Conservation (phyloP, 768 basidiomycete genomes). For the Macrolepiota albuminosa region DNA sequence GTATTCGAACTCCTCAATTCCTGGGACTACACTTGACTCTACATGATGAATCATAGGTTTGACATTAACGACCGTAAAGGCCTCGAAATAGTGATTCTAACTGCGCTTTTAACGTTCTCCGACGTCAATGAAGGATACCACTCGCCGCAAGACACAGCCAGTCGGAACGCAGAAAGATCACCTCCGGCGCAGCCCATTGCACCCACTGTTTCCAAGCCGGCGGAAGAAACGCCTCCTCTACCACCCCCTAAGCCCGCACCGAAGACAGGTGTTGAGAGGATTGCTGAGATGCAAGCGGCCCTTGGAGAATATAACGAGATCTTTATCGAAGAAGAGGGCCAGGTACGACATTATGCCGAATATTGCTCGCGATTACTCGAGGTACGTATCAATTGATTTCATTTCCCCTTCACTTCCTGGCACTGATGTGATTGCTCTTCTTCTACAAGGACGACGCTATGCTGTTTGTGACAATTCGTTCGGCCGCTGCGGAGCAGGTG, state of each 20-base stretch:
- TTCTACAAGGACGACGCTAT: constrained; percentile 65
- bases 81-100: constrained; percentile 76
- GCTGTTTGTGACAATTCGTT: constrained; percentile 72
- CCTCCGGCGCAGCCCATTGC: background rate
- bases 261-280: constrained; percentile 62
- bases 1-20: constrained; percentile 6
- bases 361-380: constrained; percentile 62
- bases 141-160: constrained; percentile 18
- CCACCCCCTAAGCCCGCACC: constrained; percentile 60
- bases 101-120: constrained; percentile 71
- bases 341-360: constrained; percentile 59
- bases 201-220: background rate
- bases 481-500: constrained; percentile 57
- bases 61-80: constrained; percentile 85
- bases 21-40: background rate
- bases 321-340: constrained; percentile 61
- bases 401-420: background rate
- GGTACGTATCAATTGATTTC: constrained; percentile 29
- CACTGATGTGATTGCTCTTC: background rate
- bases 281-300: constrained; percentile 65
- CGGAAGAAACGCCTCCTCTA: constrained; percentile 29
- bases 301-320: constrained; percentile 75
- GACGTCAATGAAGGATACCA: constrained; percentile 61
- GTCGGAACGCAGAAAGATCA: background rate
- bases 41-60: constrained; percentile 42